These are phyloP conservation scores for Yamadazyma paraphyllophila DNA, from an alignment of 805 yeast species.

Conservation along the genomic window DNA sequence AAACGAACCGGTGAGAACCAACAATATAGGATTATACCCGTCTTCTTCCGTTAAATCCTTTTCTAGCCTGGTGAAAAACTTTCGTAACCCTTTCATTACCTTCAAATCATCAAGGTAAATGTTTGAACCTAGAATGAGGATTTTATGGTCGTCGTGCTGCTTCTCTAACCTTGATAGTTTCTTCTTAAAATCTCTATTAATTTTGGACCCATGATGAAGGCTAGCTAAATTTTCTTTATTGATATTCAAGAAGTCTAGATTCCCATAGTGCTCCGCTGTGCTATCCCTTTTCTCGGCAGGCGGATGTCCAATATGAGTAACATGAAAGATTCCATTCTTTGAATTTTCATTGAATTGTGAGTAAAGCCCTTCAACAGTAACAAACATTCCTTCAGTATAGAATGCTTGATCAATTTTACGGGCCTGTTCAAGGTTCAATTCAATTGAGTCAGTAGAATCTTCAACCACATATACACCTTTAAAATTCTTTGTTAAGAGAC, in stretches of 20 bases:
- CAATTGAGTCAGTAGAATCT: conserved; percentile 75
- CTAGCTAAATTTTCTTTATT: conserved; percentile 26
- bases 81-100: conserved; percentile 62
- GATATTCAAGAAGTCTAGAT: conserved; percentile 63
- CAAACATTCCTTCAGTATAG: conserved; percentile 71
- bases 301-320: conserved; percentile 78
- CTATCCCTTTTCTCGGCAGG: conserved; percentile 74
- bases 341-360: conserved; percentile 54
- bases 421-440: conserved; percentile 62
- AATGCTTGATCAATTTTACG: conserved; percentile 63
- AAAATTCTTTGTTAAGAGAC: conserved; percentile 61
- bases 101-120: conserved; percentile 60
- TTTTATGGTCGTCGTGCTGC: conserved; percentile 51
- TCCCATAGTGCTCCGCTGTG: conserved; percentile 71
- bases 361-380: conserved; percentile 83
- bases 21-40: conserved; percentile 58
- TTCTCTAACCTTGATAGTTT: conserved; percentile 58
- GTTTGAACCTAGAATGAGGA: conserved; percentile 75
- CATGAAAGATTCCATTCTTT: conserved; percentile 56
- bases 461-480: conserved; percentile 75
- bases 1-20: conserved; percentile 85
- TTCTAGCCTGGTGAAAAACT: conserved; percentile 56
- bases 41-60: conserved; percentile 12
- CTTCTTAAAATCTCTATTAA: conserved; percentile 58
- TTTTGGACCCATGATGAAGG: conserved; percentile 46